phyloP scores from a whole-genome alignment of 257 asterid genomes.

The Nicotiana benthamiana region DNA sequence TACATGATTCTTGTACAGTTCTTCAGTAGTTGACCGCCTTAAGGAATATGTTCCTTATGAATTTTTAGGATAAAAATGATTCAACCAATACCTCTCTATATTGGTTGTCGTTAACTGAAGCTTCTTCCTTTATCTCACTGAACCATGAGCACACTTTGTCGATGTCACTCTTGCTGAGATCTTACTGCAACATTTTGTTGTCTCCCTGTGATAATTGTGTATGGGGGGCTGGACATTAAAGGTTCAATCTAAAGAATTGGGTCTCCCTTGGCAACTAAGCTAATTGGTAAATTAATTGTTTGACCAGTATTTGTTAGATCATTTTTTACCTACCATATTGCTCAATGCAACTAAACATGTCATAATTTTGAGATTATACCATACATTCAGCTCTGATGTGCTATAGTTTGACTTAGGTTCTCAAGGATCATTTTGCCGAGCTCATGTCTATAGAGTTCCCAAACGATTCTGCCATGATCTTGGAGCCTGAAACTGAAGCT shows the following conservation, averaged over 20 bases:
- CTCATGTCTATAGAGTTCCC: slow-evolving; percentile 8
- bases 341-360: not conserved
- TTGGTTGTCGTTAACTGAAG: not conserved
- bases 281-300: not conserved
- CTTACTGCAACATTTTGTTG: not conserved
- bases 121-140: not conserved
- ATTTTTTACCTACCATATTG: not conserved
- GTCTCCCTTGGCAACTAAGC: not conserved
- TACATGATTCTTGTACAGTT: not conserved
- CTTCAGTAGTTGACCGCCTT: not conserved
- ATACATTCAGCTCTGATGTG: not conserved
- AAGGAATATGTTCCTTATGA: not conserved
- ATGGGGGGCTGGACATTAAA: not conserved
- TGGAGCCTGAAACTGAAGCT: slow-evolving; percentile 63
- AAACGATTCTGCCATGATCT: slow-evolving; percentile 35
- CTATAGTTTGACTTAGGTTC: slow-evolving; percentile 5
- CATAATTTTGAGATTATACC: not conserved
- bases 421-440: slow-evolving; percentile 10
- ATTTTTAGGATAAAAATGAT: not conserved
- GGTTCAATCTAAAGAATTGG: not conserved
- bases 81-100: not conserved
- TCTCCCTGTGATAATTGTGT: not conserved
- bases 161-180: not conserved
- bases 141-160: not conserved
- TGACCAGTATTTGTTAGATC: slow-evolving; percentile 3